phyloP scores from a whole-genome alignment of 108 stramenopile genomes.

The Aurantiochytrium sp. region DNA sequence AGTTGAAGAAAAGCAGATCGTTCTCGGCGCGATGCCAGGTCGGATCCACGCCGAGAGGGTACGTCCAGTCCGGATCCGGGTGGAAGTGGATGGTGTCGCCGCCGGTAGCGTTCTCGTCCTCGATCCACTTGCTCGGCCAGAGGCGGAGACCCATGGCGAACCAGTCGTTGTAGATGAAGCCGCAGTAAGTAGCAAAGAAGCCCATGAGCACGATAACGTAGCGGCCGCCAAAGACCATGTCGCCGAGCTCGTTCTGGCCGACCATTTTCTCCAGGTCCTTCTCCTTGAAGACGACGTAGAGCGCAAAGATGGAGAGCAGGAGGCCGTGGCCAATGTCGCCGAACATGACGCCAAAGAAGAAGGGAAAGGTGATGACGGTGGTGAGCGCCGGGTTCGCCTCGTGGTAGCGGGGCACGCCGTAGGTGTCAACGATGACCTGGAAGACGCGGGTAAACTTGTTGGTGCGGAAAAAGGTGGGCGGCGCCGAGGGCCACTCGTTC shows the following conservation, averaged over 20 bases:
- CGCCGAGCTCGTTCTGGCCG: constrained; percentile 61
- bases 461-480: constrained; percentile 92
- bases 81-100: neutral
- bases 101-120: constrained; percentile 40
- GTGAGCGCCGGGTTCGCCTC: constrained; percentile 98
- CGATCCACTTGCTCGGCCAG: constrained; percentile 76
- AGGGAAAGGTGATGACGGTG: constrained; percentile 96
- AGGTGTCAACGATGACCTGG: constrained; percentile 98
- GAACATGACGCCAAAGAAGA: constrained; percentile 98
- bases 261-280: constrained; percentile 29
- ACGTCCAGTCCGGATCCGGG: constrained; percentile 67
- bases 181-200: constrained; percentile 89
- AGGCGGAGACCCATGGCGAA: constrained; percentile 91
- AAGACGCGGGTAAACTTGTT: constrained; percentile 89
- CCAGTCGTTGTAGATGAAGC: constrained; percentile 95
- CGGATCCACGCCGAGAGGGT: constrained; percentile 96
- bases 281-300: constrained; percentile 71
- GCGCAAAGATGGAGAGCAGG: constrained; percentile 66
- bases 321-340: constrained; percentile 95
- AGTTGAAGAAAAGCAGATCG: constrained; percentile 96
- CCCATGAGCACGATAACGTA: constrained; percentile 98
- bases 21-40: constrained; percentile 91
- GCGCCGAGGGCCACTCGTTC: constrained; percentile 51
- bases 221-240: constrained; percentile 79
- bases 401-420: constrained; percentile 93